These are phyloP conservation scores for Hamigera avellanea DNA, from an alignment of 495 filamentous ascomycete genomes.

Conservation along the genomic window DNA sequence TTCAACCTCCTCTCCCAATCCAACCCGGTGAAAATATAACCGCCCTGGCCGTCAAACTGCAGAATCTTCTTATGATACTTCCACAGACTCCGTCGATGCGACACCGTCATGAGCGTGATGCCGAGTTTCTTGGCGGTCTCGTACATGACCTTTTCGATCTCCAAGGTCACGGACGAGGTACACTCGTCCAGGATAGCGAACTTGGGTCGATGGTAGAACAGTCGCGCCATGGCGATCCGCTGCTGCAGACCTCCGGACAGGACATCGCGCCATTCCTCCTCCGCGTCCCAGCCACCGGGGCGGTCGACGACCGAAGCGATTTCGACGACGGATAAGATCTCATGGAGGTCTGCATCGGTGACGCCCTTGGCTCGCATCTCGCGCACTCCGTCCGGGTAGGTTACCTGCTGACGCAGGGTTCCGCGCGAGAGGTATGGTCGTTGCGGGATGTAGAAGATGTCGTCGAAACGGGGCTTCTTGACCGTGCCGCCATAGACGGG, in stretches of 20 bases:
- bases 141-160: constrained; percentile 93
- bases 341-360: constrained; percentile 68
- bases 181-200: constrained; percentile 94
- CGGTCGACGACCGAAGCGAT: constrained; percentile 77
- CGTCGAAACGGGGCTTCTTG: constrained; percentile 72
- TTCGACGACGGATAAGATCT: constrained; percentile 65
- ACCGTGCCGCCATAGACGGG: constrained; percentile 96
- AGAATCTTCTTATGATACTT: constrained; percentile 88
- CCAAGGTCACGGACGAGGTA: constrained; percentile 83
- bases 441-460: constrained; percentile 98
- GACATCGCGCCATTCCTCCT: constrained; percentile 92
- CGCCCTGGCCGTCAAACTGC: constrained; percentile 91
- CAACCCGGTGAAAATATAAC: constrained; percentile 79
- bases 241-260: constrained; percentile 87
- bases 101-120: constrained; percentile 93
- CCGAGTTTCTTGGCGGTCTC: constrained; percentile 84
- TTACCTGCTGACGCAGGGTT: constrained; percentile 86
- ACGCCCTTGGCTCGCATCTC: constrained; percentile 79
- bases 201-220: constrained; percentile 90
- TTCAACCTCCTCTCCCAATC: constrained; percentile 78
- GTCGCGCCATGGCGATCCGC: constrained; percentile 90
- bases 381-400: constrained; percentile 81
- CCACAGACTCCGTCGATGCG: constrained; percentile 84
- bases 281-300: constrained; percentile 80
- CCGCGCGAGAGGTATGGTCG: constrained; percentile 86